Evolutionary conservation across 805 yeast species (phyloP), one percentile per base, ranked within the genome.

Genomic region (Candida stauntonica): DNA sequence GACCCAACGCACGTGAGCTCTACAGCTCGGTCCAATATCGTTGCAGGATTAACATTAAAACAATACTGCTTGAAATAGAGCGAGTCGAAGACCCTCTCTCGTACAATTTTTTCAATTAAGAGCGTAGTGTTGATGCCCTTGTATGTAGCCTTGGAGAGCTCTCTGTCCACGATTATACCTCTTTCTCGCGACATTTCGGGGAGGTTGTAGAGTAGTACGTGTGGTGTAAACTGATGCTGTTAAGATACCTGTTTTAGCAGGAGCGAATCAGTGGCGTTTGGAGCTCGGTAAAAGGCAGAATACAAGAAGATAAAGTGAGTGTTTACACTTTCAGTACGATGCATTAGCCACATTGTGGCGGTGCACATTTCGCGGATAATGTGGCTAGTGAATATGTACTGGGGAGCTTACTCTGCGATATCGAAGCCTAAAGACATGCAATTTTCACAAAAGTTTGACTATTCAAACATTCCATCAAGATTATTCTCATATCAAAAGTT

Each of bases 41-140:
- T 64, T 1, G 73, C 72, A 2, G 72, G 71, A 44, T 73, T 68
- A 14, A 76, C 52, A 6, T 68, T 70, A 43, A 70, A 71, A 45
- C 84, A 80, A 39, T 65, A 61, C 46, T 67, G 66, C 40, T 79
- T 76, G 77, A 79, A 80, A 53, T 75, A 79, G 3, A 73, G 47
- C 1, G 78, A 68, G 42, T 76, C 83, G 27, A 68, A 62, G 1
- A 79, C 75, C 17, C 75, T 60, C 46, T 78, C 84, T 35, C 81
- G 55, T 6, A 72, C 61, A 44, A 80, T 77, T 52, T 76, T 77
- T 44, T 77, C 84, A 4, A 78, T 55, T n/a, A 75, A 55, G n/a
- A 64, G 50, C 3, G 70, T 69, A 3, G 78, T 71, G 47, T 73
- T 73, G 7, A 67, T 56, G 3, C 75, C 74, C 37, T 71, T 73